Evolutionary conservation across 73 alveolate genomes (phyloP).

Genomic region (Paramecium tetraurelia): DNA sequence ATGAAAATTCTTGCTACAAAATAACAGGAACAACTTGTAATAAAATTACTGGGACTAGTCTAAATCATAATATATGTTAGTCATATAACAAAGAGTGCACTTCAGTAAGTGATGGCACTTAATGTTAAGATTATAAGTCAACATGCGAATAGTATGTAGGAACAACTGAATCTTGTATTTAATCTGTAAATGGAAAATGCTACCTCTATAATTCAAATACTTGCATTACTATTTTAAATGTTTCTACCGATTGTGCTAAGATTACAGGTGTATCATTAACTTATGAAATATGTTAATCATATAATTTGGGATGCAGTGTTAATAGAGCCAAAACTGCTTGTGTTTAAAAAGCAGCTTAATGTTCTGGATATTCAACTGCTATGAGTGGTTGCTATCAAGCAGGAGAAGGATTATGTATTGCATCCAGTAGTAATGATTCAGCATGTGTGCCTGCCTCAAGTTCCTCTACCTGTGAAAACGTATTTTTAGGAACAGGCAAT

Average conservation of each 20-base stretch:
- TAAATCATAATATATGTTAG: background rate
- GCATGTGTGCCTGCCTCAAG: background rate
- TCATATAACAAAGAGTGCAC: background rate
- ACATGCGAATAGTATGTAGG: background rate
- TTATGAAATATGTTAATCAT: background rate
- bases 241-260: background rate
- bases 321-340: background rate
- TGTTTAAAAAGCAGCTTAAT: background rate
- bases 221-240: background rate
- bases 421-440: background rate
- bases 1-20: background rate
- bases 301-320: background rate
- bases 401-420: background rate
- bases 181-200: background rate
- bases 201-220: background rate
- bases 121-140: background rate
- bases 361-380: background rate
- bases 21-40: background rate
- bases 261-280: background rate
- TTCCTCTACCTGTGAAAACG: background rate
- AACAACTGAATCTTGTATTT: background rate
- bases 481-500: background rate
- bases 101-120: background rate
- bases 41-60: background rate
- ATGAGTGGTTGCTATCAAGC: background rate